Percentiles rank a stretch among this genome's conserved stretches.
Evolutionary conservation across 1,284 basidiomycete species (phyloP).

Genomic region (Pseudozyma flocculosa): DNA sequence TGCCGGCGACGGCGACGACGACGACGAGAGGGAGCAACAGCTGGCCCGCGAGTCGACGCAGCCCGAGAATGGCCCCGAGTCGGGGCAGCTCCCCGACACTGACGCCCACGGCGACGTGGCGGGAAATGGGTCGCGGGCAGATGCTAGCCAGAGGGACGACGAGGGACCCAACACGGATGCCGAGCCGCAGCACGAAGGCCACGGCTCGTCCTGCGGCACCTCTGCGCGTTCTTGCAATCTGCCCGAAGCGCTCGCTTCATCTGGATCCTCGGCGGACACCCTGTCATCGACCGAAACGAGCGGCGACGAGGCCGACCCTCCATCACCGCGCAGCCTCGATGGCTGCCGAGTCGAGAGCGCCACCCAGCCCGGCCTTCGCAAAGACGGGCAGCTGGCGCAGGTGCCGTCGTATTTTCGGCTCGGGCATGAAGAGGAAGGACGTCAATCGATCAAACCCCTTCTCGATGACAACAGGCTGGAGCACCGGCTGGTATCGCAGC

Average conservation of each 20-base stretch:
- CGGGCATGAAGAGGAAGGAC: conserved; percentile 45
- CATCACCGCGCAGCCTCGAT: conserved; percentile 23
- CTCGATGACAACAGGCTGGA: conserved; percentile 1
- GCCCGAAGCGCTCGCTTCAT: conserved; percentile 25
- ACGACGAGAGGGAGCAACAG: too few species aligned
- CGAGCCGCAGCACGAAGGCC: not conserved
- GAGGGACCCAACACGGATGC: not conserved
- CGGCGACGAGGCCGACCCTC: conserved; percentile 32
- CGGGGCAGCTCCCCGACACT: not conserved
- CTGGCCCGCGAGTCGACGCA: not conserved
- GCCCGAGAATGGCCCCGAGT: not conserved
- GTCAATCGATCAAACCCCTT: conserved; percentile 3
- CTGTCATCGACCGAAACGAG: conserved; percentile 33
- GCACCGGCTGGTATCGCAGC: too few species aligned
- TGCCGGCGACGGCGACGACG: too few species aligned
- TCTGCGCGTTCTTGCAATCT: conserved; percentile 30
- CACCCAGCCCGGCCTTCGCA: conserved; percentile 15
- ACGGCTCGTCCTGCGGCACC: conserved; percentile 25
- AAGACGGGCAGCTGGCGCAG: conserved; percentile 21
- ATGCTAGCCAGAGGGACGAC: conserved; percentile 5
- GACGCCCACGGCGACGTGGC: conserved; percentile 7
- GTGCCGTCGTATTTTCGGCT: conserved; percentile 41
- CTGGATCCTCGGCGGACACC: conserved; percentile 30
- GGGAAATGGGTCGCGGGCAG: conserved; percentile 44
- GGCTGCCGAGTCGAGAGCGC: conserved; percentile 24